phyloP scores from a whole-genome alignment of 805 yeast genomes.

The Candida yuanshanica region DNA sequence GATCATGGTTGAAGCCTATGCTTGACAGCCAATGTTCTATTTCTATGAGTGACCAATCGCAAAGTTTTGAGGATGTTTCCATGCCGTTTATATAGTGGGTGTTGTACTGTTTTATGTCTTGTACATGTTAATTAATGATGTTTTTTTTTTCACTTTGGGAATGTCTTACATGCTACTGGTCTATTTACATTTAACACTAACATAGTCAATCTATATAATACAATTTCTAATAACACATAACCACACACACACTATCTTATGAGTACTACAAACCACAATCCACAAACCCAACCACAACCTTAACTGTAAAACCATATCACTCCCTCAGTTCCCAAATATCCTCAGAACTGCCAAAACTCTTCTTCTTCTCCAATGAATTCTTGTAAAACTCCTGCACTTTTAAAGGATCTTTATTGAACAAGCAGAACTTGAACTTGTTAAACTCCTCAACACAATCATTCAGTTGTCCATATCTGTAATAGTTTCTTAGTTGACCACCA shows the following conservation, averaged over 20 bases:
- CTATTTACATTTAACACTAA: too few relatives aligned
- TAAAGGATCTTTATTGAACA: conserved; percentile 50
- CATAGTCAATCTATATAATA: too few relatives aligned
- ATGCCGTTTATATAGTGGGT: background rate
- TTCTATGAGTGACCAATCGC: conserved; percentile 22
- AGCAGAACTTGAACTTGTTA: conserved; percentile 75
- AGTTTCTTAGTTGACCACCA: conserved; percentile 84
- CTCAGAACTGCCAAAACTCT: conserved; percentile 69
- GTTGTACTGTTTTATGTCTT: background rate
- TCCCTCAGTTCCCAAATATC: conserved; percentile 64
- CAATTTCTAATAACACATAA: too few relatives aligned
- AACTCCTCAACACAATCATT: conserved; percentile 65
- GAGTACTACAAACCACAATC: too few relatives aligned
- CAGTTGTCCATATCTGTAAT: conserved; percentile 78
- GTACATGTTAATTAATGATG: background rate
- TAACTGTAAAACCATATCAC: too few relatives aligned
- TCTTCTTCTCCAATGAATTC: conserved; percentile 52
- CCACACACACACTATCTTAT: too few relatives aligned
- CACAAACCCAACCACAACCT: too few relatives aligned
- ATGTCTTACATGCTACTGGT: too few relatives aligned
- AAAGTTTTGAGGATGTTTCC: conserved; percentile 1
- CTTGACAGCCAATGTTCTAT: conserved; percentile 21
- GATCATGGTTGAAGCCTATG: conserved; percentile 12
- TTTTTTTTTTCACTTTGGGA: too few relatives aligned
- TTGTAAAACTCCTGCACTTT: conserved; percentile 73